phyloP scores from a whole-genome alignment of 1,284 basidiomycete genomes.

The Fomitopsis betulina region DNA sequence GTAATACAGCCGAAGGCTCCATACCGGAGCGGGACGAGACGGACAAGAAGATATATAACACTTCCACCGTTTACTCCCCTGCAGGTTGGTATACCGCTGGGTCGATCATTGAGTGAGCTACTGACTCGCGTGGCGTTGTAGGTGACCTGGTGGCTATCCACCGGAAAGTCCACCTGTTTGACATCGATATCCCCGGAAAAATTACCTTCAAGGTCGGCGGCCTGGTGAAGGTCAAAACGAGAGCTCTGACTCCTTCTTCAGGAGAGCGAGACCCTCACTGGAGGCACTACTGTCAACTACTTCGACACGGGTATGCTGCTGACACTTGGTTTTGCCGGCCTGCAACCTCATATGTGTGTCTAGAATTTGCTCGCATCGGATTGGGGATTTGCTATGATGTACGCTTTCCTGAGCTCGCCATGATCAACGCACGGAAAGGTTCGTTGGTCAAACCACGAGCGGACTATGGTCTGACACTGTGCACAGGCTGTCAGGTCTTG shows the following conservation, averaged over 20 bases:
- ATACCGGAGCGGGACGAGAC: slow-evolving; percentile 78
- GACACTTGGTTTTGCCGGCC: background rate
- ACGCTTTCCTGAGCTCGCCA: slow-evolving; percentile 93
- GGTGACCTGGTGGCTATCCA: slow-evolving; percentile 86
- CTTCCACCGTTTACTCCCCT: slow-evolving; percentile 87
- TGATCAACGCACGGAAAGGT: slow-evolving; percentile 88
- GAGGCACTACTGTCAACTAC: slow-evolving; percentile 72
- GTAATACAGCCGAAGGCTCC: slow-evolving; percentile 50
- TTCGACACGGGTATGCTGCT: slow-evolving; percentile 80
- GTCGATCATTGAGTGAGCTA: too few species aligned
- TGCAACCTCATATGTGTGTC: background rate
- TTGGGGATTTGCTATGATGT: slow-evolving; percentile 91
- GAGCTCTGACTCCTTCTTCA: slow-evolving; percentile 26
- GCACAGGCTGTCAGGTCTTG: slow-evolving; percentile 81
- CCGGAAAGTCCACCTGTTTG: slow-evolving; percentile 95
- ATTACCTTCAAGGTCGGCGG: slow-evolving; percentile 87
- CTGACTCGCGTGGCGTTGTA: slow-evolving; percentile 25
- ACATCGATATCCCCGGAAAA: slow-evolving; percentile 96
- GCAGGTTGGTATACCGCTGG: slow-evolving; percentile 45
- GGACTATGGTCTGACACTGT: background rate
- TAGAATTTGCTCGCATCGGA: slow-evolving; percentile 87
- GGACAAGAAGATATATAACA: slow-evolving; percentile 84
- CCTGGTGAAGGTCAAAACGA: background rate
- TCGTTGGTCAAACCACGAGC: slow-evolving; percentile 7
- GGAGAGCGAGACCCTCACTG: slow-evolving; percentile 93